phyloP scores from a whole-genome alignment of 805 yeast genomes.

The Metschnikowia vanudenii region DNA sequence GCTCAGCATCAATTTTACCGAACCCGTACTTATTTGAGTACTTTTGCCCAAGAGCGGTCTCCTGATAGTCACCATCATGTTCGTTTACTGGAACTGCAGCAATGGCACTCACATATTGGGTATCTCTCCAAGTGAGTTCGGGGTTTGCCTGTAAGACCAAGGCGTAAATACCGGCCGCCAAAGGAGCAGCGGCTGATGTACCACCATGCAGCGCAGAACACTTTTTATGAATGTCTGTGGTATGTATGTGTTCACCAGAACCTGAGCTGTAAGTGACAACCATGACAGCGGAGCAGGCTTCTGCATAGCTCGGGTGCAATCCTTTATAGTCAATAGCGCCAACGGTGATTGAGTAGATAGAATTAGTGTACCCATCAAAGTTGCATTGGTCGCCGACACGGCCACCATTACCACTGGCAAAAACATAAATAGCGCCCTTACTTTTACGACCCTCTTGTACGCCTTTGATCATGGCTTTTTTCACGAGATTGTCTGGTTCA shows the following conservation, averaged over 20 bases:
- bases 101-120: slow-evolving; percentile 77
- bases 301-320: slow-evolving; percentile 84
- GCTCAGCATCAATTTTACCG: slow-evolving; percentile 85
- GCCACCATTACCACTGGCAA: slow-evolving; percentile 96
- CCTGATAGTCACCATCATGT: slow-evolving; percentile 74
- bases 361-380: slow-evolving; percentile 95
- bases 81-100: slow-evolving; percentile 66
- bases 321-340: slow-evolving; percentile 91
- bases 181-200: slow-evolving; percentile 97
- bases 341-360: slow-evolving; percentile 91
- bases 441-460: slow-evolving; percentile 74
- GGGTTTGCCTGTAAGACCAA: slow-evolving; percentile 82
- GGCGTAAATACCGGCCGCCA: slow-evolving; percentile 94
- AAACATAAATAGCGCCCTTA: slow-evolving; percentile 87
- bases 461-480: slow-evolving; percentile 82
- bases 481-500: slow-evolving; percentile 76
- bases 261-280: slow-evolving; percentile 94
- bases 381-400: slow-evolving; percentile 83
- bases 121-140: slow-evolving; percentile 89
- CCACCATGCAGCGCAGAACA: slow-evolving; percentile 88
- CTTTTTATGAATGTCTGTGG: slow-evolving; percentile 69
- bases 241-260: slow-evolving; percentile 81
- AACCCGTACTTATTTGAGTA: slow-evolving; percentile 89
- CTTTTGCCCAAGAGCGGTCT: slow-evolving; percentile 59
- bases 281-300: slow-evolving; percentile 91